Percentiles rank a stretch among this genome's conserved stretches.
Conservation (phyloP, 2,329 filamentous ascomycete species). For the Pseudocercospora musae region DNA sequence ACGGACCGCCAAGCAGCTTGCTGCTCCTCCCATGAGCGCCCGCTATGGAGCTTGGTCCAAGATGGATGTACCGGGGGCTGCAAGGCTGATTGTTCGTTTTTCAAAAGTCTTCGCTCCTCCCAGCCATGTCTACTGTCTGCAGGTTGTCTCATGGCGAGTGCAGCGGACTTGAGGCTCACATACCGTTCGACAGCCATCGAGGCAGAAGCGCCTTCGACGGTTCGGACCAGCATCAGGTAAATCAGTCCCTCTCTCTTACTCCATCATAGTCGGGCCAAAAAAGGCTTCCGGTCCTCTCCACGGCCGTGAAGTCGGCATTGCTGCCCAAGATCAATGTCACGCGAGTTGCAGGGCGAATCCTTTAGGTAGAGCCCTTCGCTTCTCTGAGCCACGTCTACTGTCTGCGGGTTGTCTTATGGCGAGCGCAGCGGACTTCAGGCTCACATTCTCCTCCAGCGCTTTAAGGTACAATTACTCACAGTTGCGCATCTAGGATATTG, state of each 20-base stretch:
- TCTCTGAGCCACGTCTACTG: background rate
- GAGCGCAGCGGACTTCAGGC: background rate
- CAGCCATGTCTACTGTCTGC: background rate
- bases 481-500: background rate
- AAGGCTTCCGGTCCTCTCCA: too few species aligned
- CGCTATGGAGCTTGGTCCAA: background rate
- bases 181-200: background rate
- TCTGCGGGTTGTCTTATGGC: background rate
- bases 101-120: background rate
- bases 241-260: too few species aligned
- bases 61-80: background rate
- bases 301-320: too few species aligned
- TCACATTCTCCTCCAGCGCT: background rate
- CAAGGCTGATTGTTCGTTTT: background rate
- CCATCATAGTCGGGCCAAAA: too few species aligned
- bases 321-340: background rate
- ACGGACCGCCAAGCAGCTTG: background rate
- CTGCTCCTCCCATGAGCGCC: background rate
- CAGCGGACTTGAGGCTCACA: background rate
- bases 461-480: background rate
- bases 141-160: background rate
- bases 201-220: too few species aligned
- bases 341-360: background rate
- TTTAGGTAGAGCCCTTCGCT: background rate
- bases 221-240: too few species aligned